phyloP scores from a whole-genome alignment of 108 stramenopile genomes.

The Skeletonema costatum region DNA sequence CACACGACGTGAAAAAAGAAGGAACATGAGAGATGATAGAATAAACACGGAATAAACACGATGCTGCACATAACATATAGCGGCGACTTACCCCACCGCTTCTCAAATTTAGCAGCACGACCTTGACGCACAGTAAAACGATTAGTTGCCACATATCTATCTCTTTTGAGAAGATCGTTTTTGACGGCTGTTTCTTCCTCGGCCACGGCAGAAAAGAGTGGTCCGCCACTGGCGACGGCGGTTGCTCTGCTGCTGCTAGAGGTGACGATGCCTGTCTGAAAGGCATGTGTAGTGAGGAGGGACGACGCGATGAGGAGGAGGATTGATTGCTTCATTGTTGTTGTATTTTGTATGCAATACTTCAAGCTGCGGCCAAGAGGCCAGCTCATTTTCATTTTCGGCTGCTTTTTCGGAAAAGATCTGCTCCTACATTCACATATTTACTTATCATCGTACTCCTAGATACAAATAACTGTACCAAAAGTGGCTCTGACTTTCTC shows the following conservation, averaged over 20 bases:
- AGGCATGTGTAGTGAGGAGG: not conserved
- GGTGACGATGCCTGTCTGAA: not conserved
- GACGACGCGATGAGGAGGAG: not conserved
- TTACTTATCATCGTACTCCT: too few relatives aligned
- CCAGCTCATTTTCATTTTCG: too few relatives aligned
- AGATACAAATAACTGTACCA: too few relatives aligned
- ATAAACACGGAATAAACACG: not conserved
- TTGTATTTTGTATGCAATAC: not conserved
- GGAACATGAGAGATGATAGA: not conserved
- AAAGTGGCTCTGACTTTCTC: too few relatives aligned
- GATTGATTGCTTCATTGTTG: not conserved
- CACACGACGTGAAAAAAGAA: not conserved
- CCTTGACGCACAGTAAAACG: constrained; percentile 83
- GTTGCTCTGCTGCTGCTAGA: not conserved
- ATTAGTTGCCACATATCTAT: constrained; percentile 86
- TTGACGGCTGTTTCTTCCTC: not conserved
- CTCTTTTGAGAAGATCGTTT: constrained; percentile 58
- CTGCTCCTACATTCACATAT: too few relatives aligned
- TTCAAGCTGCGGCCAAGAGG: too few relatives aligned
- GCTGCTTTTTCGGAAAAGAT: too few relatives aligned
- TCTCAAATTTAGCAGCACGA: constrained; percentile 79
- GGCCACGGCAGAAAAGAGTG: not conserved
- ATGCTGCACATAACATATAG: not conserved
- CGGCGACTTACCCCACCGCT: constrained; percentile 67
- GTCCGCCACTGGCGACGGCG: not conserved